These are phyloP conservation scores for Magnolia sinica DNA, from an alignment of 164 flowering plant genomes.

Conservation along the genomic window DNA sequence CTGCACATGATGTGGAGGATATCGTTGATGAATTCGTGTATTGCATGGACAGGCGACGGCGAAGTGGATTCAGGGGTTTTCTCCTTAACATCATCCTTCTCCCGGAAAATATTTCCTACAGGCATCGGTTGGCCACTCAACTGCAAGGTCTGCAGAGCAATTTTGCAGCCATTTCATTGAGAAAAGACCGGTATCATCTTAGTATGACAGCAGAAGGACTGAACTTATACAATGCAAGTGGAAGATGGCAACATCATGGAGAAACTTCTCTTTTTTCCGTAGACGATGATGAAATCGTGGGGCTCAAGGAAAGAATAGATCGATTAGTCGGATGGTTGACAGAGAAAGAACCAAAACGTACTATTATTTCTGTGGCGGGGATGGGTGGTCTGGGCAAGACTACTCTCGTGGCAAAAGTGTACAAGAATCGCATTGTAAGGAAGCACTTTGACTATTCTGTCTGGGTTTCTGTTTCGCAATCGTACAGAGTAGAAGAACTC, in stretches of 20 bases:
- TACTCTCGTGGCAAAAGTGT: constrained; percentile 33
- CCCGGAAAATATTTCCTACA: background rate
- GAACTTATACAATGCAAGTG: background rate
- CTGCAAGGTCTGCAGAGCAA: background rate
- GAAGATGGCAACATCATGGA: background rate
- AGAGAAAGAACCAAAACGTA: constrained; percentile 26
- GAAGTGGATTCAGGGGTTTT: background rate
- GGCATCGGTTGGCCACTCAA: background rate
- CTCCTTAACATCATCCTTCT: background rate
- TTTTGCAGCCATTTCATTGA: background rate
- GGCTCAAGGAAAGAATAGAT: constrained; percentile 27
- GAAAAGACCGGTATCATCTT: background rate
- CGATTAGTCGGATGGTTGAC: constrained; percentile 27
- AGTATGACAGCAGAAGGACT: background rate
- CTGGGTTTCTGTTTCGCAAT: constrained; percentile 36
- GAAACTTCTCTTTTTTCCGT: constrained; percentile 12
- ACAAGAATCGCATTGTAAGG: constrained; percentile 14
- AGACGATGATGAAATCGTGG: constrained; percentile 24
- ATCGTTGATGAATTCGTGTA: constrained; percentile 2
- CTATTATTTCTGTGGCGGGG: constrained; percentile 45
- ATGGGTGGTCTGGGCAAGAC: constrained; percentile 66
- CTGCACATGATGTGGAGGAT: background rate
- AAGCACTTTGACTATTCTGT: constrained; percentile 27
- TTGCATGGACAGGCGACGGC: background rate
- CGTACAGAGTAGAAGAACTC: background rate